Evolutionary conservation across 1,139 yeast species (phyloP).

Genomic region (Candida pseudocylindracea): DNA sequence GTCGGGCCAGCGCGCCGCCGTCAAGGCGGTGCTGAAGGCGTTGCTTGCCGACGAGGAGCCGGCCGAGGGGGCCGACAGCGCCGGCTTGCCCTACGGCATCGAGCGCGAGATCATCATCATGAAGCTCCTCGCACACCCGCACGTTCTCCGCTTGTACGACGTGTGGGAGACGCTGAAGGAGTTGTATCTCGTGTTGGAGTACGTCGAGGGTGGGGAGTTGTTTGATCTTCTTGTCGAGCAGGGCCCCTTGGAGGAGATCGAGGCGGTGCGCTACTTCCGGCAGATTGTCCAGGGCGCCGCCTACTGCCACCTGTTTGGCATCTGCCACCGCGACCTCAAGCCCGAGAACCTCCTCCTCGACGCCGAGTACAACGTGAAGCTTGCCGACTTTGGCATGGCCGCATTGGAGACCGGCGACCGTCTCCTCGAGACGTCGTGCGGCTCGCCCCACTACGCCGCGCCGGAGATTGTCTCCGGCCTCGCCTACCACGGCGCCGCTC

Average conservation of each 20-base stretch:
- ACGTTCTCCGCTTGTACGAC: constrained; percentile 53
- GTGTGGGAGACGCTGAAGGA: constrained; percentile 75
- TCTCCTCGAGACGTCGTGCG: constrained; percentile 59
- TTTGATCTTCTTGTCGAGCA: constrained; percentile 58
- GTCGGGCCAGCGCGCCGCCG: constrained; percentile 63
- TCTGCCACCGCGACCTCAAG: constrained; percentile 64
- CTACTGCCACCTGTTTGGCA: constrained; percentile 65
- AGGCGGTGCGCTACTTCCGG: constrained; percentile 54
- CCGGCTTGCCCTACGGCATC: constrained; percentile 55
- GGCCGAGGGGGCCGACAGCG: constrained; percentile 10
- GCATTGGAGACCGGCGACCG: constrained; percentile 56
- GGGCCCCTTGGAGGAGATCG: constrained; percentile 58
- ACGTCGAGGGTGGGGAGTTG: constrained; percentile 69
- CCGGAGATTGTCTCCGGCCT: constrained; percentile 69
- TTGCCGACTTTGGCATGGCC: constrained; percentile 82
- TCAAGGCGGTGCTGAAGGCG: constrained; percentile 54
- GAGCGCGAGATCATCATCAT: constrained; percentile 68
- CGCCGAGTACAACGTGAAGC: constrained; percentile 41
- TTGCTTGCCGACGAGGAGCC: constrained; percentile 22
- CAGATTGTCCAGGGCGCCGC: constrained; percentile 61
- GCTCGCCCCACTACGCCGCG: constrained; percentile 75
- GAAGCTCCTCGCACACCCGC: constrained; percentile 59
- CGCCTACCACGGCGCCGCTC: constrained; percentile 62
- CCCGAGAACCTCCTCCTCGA: constrained; percentile 60
- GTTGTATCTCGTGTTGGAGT: constrained; percentile 49